Conservation (phyloP, 441 rosid genomes). For the Erodium moschatum region DNA sequence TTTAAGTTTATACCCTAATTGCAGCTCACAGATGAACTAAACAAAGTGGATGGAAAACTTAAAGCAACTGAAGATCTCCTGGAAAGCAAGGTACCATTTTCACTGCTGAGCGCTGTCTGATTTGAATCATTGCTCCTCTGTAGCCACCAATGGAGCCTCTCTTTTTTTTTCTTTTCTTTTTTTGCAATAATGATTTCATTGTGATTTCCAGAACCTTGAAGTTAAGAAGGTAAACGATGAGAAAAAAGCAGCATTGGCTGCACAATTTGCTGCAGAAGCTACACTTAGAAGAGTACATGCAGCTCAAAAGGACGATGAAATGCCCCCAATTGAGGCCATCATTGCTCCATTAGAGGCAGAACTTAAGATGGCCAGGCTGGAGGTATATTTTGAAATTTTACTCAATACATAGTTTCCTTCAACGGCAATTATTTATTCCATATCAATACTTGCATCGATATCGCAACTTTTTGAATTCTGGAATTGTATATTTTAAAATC, state of each 20-base stretch:
- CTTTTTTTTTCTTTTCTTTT: not conserved
- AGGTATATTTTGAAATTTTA: constrained; percentile 27
- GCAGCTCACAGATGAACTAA: constrained; percentile 24
- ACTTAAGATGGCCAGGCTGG: constrained; percentile 29
- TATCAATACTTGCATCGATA: not conserved
- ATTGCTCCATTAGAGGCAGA: constrained; percentile 28
- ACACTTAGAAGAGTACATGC: constrained; percentile 30
- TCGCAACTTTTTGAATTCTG: not conserved
- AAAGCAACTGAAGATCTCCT: constrained; percentile 23
- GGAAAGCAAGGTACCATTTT: constrained; percentile 24
- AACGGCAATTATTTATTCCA: not conserved
- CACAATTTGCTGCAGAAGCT: constrained; percentile 30
- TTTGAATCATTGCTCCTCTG: not conserved
- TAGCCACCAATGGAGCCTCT: not conserved
- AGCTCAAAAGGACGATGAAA: constrained; percentile 28
- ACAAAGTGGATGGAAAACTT: constrained; percentile 23
- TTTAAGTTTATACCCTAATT: constrained; percentile 2
- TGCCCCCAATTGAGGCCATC: constrained; percentile 32
- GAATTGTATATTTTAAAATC: not conserved
- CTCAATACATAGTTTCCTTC: not conserved
- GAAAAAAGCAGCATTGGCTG: constrained; percentile 27
- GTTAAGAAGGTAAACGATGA: constrained; percentile 27
- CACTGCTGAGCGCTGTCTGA: not conserved
- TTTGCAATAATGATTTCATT: not conserved
- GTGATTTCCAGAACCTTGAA: constrained; percentile 24